Conservation (phyloP, 108 stramenopile species). For the Nitzschia sp. region DNA sequence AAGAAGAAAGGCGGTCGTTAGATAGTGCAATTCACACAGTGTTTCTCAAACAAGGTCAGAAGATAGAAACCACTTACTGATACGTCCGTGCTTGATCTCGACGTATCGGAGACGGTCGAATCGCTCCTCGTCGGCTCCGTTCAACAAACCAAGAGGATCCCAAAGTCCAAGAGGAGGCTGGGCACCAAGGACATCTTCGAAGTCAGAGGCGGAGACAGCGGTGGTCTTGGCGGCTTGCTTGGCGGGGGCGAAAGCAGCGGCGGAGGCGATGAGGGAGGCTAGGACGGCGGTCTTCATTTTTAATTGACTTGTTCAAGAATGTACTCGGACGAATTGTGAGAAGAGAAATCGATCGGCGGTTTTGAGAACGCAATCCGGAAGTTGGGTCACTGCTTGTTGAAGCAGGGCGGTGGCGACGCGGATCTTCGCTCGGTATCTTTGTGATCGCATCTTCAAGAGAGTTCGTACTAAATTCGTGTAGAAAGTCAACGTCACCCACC, state of each 20-base stretch:
- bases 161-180: slow-evolving; percentile 87
- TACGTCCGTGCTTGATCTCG: slow-evolving; percentile 93
- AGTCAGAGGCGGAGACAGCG: slow-evolving; percentile 47
- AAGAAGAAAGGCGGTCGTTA: not conserved
- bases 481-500: not conserved
- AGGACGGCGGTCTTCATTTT: slow-evolving; percentile 69
- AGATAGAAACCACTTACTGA: slow-evolving; percentile 28
- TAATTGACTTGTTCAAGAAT: slow-evolving; percentile 20
- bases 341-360: not conserved
- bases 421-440: slow-evolving; percentile 2
- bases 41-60: not conserved
- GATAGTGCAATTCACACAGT: not conserved
- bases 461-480: not conserved
- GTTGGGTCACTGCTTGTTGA: not conserved
- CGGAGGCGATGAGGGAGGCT: slow-evolving; percentile 70
- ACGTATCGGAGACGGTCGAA: slow-evolving; percentile 78
- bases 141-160: slow-evolving; percentile 71
- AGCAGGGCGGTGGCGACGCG: too few relatives aligned
- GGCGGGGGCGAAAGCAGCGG: slow-evolving; percentile 78
- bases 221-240: slow-evolving; percentile 40
- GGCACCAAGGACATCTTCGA: slow-evolving; percentile 82
- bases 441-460: not conserved
- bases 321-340: slow-evolving; percentile 13
- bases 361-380: too few relatives aligned
- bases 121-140: slow-evolving; percentile 37